Conservation (phyloP, 2,329 filamentous ascomycete species). For the Capronia epimyces region DNA sequence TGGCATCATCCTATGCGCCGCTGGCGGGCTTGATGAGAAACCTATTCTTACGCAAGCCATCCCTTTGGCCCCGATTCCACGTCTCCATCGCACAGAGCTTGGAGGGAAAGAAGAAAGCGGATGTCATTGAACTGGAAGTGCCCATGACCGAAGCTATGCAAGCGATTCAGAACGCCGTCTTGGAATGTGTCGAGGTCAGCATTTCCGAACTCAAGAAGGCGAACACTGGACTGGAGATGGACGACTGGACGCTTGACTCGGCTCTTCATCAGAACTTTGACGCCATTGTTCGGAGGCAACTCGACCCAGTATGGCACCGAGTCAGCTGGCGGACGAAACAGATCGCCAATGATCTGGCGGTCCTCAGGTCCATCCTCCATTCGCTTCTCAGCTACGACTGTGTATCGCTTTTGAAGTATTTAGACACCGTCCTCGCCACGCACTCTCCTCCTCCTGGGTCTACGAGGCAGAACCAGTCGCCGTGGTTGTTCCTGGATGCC, state of each 20-base stretch:
- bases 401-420: conserved; percentile 83
- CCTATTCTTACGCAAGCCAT: conserved; percentile 80
- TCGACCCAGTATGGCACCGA: conserved; percentile 95
- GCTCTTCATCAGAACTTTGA: conserved; percentile 91
- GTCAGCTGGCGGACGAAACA: conserved; percentile 92
- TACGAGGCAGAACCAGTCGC: conserved; percentile 80
- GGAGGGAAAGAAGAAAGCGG: conserved; percentile 85
- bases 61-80: conserved; percentile 90
- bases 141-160: conserved; percentile 93
- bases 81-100: conserved; percentile 81
- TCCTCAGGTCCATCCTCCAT: conserved; percentile 76
- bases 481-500: conserved; percentile 93
- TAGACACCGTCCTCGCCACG: conserved; percentile 88
- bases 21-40: conserved; percentile 87
- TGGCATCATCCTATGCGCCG: conserved; percentile 81
- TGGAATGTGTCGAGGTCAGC: conserved; percentile 93
- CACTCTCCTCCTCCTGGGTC: conserved; percentile 84
- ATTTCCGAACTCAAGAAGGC: conserved; percentile 89
- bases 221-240: conserved; percentile 86
- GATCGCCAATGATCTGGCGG: conserved; percentile 82
- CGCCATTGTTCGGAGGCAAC: conserved; percentile 74
- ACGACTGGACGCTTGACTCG: conserved; percentile 93
- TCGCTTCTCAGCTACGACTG: conserved; percentile 78
- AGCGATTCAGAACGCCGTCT: conserved; percentile 85
- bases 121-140: conserved; percentile 94